Evolutionary conservation across 108 stramenopile species (phyloP), one percentile per base, ranked within the genome.

Genomic region (Schizochytrium sp.): DNA sequence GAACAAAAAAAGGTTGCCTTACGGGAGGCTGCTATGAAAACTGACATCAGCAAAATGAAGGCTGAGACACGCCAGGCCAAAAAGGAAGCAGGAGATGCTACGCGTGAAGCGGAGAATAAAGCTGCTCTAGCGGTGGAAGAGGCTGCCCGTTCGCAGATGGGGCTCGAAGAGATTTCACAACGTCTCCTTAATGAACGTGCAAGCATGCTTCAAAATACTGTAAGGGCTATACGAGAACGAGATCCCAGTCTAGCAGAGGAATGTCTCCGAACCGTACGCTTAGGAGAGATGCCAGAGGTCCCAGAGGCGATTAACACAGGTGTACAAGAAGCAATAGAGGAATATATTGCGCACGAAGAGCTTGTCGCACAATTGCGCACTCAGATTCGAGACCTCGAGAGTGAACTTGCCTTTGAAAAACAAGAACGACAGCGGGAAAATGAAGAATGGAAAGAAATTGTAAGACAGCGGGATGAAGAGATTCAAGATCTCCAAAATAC

Each of bases 11-110:
- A 55, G 76, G 53, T 55, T 17, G 76, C 76, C 12, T 40, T 83
- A 8, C 47, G 53, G n/a, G 76, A 83, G 76, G 38, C 76, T 7
- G 76, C 76, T n/a, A 3, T 83, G 50, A 83, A 83, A 40, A 55
- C 76, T 7, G 76, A 83, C 40, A 83, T 83, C 28, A 83, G 53
- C 76, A 83, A 83, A 50, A 83, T 83, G 76, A 83, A 83, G 28
- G 76, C 76, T 38, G 76, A 83, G 28, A 47, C 76, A 10, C 76
- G 76, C 47, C 76, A 83, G 53, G 76, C 76, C 10, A 83, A 83
- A 28, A 83, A 83, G 76, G 76, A 83, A 40, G n/a, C 55, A 1
- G 50, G 53, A 1, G 76, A 83, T 47, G 76, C 76, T 38, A 50
- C 13, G 45, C 76, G 76, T 7, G 76, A 17, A 5, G 76, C 76